Evolutionary conservation across 2,329 filamentous ascomycete species (phyloP), one percentile per base, ranked within the genome.

Genomic region (Claviceps arundinis): DNA sequence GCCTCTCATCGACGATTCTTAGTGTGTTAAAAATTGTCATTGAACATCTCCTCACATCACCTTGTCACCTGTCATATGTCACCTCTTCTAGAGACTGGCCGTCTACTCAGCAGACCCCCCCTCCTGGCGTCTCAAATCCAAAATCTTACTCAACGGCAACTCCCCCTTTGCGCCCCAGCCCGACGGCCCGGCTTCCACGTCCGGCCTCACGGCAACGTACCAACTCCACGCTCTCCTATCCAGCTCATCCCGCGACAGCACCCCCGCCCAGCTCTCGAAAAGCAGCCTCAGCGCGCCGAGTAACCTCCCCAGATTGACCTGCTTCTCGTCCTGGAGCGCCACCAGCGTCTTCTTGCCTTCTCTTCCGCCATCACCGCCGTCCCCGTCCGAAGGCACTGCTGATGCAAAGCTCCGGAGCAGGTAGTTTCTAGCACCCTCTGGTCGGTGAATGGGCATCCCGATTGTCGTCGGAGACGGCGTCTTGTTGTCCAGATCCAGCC

Each of bases 121-220:
- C 19, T 55, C 57, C 50, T 59, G 64, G 16, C 62, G 60, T 6
- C 42, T 73, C 56, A 87, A 60, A 8, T 74, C 73, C 56, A 90
- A 64, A 42, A 95, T 87, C 57, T 81, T 80, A 14, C 70, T 70
- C 38, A 94, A 64, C 58, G 73, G 81, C 30, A 95, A 71, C 51
- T 73, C 70, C 1, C 85, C 87, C 65, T 91, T 93, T 13, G 84
- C 85, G 30, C 89, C 89, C 89, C 89, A 95, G 1, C 89, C 89
- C 19, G 81, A 78, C 47, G 80, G 78, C 0, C 89, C 89, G 52
- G 74, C 69, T 54, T 86, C 81, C 2, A 95, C 85, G 19, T 87
- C 82, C 1, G 89, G 89, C 56, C 89, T 73, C 19, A 90, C 80
- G 22, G 78, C 75, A 1, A 85, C 73, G 66, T 95, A 95, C 89